Conservation (phyloP, 768 basidiomycete genomes). For the Candolleomyces efflorescens region DNA sequence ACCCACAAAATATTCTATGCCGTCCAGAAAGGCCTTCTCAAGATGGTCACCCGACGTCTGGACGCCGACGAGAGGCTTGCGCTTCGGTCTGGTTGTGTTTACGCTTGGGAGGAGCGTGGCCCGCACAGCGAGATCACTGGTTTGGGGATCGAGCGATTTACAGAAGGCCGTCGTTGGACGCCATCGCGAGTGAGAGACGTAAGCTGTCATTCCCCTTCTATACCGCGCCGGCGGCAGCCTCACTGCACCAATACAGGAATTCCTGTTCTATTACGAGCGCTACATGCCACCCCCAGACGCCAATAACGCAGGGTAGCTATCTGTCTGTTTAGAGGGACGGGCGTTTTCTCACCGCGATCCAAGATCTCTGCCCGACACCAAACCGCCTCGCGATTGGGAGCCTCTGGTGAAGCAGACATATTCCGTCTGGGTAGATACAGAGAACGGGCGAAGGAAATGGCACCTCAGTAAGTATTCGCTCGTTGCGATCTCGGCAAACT, state of each 20-base stretch:
- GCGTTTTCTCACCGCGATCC: neutral
- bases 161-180: constrained; percentile 80
- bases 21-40: constrained; percentile 55
- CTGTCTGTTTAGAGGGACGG: neutral
- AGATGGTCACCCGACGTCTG: constrained; percentile 72
- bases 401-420: constrained; percentile 81
- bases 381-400: constrained; percentile 58
- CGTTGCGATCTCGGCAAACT: neutral
- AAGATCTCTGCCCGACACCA: constrained; percentile 3
- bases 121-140: constrained; percentile 73
- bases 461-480: constrained; percentile 59
- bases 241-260: constrained; percentile 49
- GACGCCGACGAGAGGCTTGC: constrained; percentile 72
- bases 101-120: constrained; percentile 73
- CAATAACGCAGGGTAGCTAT: constrained; percentile 37
- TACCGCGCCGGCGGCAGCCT: neutral
- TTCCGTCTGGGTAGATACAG: constrained; percentile 70
- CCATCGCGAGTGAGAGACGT: constrained; percentile 82
- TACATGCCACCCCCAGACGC: constrained; percentile 47
- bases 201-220: constrained; percentile 22
- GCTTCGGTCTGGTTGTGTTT: constrained; percentile 50
- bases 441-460: constrained; percentile 70
- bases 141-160: constrained; percentile 80
- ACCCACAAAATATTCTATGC: constrained; percentile 81
- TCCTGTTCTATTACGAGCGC: constrained; percentile 82